Base-by-base conservation (phyloP, 73 alveolate species). In the Paramecium sonneborni region DNA sequence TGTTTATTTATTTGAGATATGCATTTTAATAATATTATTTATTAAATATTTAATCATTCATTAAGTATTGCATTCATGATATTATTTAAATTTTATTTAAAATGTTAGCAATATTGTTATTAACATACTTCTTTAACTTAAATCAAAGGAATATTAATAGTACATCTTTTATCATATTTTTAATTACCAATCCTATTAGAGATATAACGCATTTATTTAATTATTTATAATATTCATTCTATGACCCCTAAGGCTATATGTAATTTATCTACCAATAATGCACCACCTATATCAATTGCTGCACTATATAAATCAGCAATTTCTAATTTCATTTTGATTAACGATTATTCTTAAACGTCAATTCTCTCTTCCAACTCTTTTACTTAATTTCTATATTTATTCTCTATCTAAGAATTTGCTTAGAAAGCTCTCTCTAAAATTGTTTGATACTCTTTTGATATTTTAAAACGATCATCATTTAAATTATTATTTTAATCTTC, bases 11-110 rank as follows among this genome's bases (percentile, higher is more conserved):
- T 62, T 62, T 62, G 84, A 62, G 84, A 62, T 62, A 62, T 62
- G 84, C 84, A 62, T 62, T 62, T 62, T 62, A 62, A 62, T 62
- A 62, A 62, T 62, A 62, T 62, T 62, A 62, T 62, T 62, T 62
- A 62, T 62, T 62, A 52, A 52, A 52, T 18, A n/a, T n/a, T 3
- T 52, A 28, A 52, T 52, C 57, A 52, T 52, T 18, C 34, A 52
- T 18, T 18, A 52, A 18, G 32, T n/a, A 21, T n/a, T 52, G 68
- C 18, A 52, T 52, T 52, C 18, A 52, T 52, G 18, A 3, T 18
- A 21, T 3, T 2, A 52, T 52, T 52, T 52, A 52, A 52, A 52
- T 52, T 18, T 52, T 52, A n/a, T 15, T 52, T 52, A n/a, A 52
- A 52, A 18, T 52, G 1, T n/a, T 11, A 52, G 12, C 18, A 5